Evolutionary conservation across 495 filamentous ascomycete species (phyloP).

Genomic region (Platismatia glauca): DNA sequence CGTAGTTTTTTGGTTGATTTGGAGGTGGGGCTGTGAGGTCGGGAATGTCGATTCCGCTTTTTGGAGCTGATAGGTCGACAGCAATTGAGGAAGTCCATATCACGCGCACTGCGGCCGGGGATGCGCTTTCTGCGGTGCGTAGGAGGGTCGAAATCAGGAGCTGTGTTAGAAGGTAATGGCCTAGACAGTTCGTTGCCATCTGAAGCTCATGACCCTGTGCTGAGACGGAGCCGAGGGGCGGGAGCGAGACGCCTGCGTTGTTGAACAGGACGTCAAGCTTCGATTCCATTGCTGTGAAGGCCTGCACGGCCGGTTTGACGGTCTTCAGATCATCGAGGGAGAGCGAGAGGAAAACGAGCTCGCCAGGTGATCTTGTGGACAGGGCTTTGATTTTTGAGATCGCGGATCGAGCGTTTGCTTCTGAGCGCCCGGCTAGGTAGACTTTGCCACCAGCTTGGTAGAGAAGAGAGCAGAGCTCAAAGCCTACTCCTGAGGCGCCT

Average conservation of each 20-base stretch:
- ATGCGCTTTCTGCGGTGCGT: conserved; percentile 19
- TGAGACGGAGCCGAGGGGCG: conserved; percentile 30
- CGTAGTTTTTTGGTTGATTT: conserved; percentile 22
- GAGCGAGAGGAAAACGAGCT: conserved; percentile 35
- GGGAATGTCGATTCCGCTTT: conserved; percentile 23
- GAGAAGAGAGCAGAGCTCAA: conserved; percentile 36
- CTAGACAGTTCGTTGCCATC: conserved; percentile 35
- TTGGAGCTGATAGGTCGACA: conserved; percentile 24
- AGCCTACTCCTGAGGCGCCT: conserved; percentile 34
- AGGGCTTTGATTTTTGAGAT: conserved; percentile 34
- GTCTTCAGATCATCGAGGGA: conserved; percentile 38
- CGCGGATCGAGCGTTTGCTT: conserved; percentile 25
- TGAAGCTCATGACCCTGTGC: conserved; percentile 35
- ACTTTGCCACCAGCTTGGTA: conserved; percentile 32
- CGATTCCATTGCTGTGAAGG: conserved; percentile 34
- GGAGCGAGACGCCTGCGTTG: conserved; percentile 42
- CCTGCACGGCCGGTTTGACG: conserved; percentile 34
- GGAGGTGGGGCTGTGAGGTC: conserved; percentile 14
- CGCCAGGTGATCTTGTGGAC: conserved; percentile 24
- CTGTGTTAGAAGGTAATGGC: conserved; percentile 30
- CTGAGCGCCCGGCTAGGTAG: conserved; percentile 35
- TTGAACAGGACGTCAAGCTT: conserved; percentile 41
- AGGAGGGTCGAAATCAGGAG: conserved; percentile 28
- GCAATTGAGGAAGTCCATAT: conserved; percentile 28
- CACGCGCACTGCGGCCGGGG: conserved; percentile 28